Evolutionary conservation across 352 stramenopile species (phyloP).

Genomic region (Phytophthora pistaciae): DNA sequence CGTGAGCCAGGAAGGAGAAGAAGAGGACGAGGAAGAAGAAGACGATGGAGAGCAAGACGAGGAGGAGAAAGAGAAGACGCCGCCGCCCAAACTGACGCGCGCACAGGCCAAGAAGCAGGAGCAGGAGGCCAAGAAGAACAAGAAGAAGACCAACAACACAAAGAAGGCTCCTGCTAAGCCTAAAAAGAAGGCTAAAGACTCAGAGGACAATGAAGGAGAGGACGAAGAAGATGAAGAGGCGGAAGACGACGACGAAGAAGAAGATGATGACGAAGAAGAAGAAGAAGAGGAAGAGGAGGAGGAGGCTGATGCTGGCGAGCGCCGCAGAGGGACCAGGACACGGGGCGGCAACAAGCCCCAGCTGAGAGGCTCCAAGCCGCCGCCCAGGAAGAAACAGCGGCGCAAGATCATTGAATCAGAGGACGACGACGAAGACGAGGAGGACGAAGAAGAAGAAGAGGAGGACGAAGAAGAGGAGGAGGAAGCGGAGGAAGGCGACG

Average conservation of each 20-base stretch:
- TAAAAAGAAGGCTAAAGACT: conserved; percentile 42
- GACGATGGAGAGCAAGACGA: conserved; percentile 26
- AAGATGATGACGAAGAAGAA: conserved; percentile 59
- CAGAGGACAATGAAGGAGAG: conserved; percentile 37
- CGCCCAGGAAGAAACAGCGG: conserved; percentile 44
- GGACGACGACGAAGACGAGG: conserved; percentile 40
- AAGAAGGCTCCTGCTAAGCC: conserved; percentile 31
- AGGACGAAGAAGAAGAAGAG: conserved; percentile 31
- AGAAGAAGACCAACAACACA: conserved; percentile 46
- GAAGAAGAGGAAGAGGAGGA: conserved; percentile 17
- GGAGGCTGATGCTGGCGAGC: conserved; percentile 41
- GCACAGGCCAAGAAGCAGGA: conserved; percentile 44
- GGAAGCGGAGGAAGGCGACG: conserved; percentile 31
- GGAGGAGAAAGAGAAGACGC: conserved; percentile 39
- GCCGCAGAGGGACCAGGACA: conserved; percentile 11
- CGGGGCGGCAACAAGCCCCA: conserved; percentile 29
- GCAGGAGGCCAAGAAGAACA: conserved; percentile 41
- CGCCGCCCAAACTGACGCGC: conserved; percentile 44
- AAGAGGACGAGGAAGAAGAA: conserved; percentile 23
- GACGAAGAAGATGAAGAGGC: conserved; percentile 53
- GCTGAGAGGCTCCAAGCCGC: conserved; percentile 30
- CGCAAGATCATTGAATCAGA: conserved; percentile 49
- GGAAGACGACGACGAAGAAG: conserved; percentile 51
- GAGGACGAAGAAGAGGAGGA: conserved; percentile 34
- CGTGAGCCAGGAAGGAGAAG: conserved; percentile 41